Conservation (phyloP, 1,284 basidiomycete species). For the Athelia sp. region DNA sequence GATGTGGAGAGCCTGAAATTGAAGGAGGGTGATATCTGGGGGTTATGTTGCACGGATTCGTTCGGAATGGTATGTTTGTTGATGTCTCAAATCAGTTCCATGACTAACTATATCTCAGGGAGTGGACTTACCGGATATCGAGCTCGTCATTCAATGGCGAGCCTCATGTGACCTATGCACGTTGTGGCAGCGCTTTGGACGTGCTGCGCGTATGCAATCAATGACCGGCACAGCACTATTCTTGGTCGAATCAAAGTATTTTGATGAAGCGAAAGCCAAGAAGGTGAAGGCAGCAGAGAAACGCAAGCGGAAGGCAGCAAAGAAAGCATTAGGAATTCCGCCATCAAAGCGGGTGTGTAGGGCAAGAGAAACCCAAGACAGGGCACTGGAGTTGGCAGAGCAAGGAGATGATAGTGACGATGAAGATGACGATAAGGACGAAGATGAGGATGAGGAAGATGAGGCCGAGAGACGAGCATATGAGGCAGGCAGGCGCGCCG, state of each 20-base stretch:
- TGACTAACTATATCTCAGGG: slow-evolving; percentile 6
- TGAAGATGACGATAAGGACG: no score
- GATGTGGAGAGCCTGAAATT: slow-evolving; percentile 9
- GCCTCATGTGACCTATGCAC: neutral
- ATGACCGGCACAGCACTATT: slow-evolving; percentile 1
- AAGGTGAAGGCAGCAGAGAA: neutral
- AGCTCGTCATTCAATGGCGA: slow-evolving; percentile 5
- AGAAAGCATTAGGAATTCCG: no score
- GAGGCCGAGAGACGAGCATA: no score
- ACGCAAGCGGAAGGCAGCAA: no score
- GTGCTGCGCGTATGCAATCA: slow-evolving; percentile 2
- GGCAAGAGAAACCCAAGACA: no score
- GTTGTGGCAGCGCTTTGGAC: slow-evolving; percentile 4
- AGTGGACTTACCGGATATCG: slow-evolving; percentile 9
- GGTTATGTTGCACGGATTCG: slow-evolving; percentile 6
- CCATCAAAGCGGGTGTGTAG: no score
- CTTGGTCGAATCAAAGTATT: slow-evolving; percentile 5
- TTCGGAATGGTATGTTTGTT: slow-evolving; percentile 15
- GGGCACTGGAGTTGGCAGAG: no score
- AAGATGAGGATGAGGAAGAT: no score
- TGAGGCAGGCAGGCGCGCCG: neutral
- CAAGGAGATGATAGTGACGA: no score
- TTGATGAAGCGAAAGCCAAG: slow-evolving; percentile 1
- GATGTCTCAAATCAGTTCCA: neutral
- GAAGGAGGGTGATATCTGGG: slow-evolving; percentile 10